These are phyloP conservation scores for Artomyces pyxidatus DNA, from an alignment of 768 basidiomycete genomes.

Conservation along the genomic window DNA sequence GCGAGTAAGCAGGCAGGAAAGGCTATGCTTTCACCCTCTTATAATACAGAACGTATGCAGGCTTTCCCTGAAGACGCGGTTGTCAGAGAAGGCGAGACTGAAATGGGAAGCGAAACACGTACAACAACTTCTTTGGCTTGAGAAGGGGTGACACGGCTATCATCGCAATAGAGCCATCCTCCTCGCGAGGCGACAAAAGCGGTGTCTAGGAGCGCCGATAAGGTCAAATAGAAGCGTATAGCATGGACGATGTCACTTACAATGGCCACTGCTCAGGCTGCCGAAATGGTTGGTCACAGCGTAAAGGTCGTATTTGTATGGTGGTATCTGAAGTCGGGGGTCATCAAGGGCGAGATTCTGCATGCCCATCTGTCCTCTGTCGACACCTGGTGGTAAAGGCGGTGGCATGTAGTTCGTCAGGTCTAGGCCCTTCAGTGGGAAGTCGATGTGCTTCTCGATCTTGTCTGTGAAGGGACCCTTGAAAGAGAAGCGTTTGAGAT, in stretches of 20 bases:
- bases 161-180: slow-evolving; percentile 91
- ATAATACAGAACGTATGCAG: slow-evolving; percentile 79
- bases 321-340: slow-evolving; percentile 75
- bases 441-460: slow-evolving; percentile 91
- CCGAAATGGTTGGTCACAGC: slow-evolving; percentile 96
- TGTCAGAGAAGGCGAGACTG: slow-evolving; percentile 16
- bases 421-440: slow-evolving; percentile 57
- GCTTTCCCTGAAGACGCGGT: slow-evolving; percentile 39
- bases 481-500: slow-evolving; percentile 87
- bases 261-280: slow-evolving; percentile 90
- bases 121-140: slow-evolving; percentile 82
- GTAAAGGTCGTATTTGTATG: slow-evolving; percentile 90
- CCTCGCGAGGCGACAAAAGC: slow-evolving; percentile 83
- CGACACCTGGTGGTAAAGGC: slow-evolving; percentile 58
- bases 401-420: slow-evolving; percentile 81
- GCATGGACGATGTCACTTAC: slow-evolving; percentile 39
- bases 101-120: slow-evolving; percentile 24
- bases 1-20: background rate
- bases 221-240: slow-evolving; percentile 4
- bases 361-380: slow-evolving; percentile 30
- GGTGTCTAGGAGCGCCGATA: slow-evolving; percentile 68
- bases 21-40: slow-evolving; percentile 35
- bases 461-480: slow-evolving; percentile 94
- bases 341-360: slow-evolving; percentile 41
- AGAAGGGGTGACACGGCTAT: slow-evolving; percentile 72